Evolutionary conservation across 148 eudicot genomes (phyloP).

Genomic region (Cornus controversa): DNA sequence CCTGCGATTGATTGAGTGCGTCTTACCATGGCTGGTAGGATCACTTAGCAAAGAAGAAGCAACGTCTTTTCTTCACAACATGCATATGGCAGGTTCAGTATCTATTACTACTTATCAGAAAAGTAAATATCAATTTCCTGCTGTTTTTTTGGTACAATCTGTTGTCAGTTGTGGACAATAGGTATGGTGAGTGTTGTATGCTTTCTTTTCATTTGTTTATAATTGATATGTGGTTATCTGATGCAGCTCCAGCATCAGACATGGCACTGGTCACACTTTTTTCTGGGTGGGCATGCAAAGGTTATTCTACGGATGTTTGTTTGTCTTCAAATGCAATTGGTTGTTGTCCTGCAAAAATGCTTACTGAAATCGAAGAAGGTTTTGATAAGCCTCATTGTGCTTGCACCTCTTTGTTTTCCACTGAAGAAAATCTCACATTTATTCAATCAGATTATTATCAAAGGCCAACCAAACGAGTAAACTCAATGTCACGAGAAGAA

Average conservation of each 20-base stretch:
- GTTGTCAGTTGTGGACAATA: neutral
- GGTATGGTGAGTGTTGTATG: neutral
- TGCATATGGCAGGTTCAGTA: conserved; percentile 83
- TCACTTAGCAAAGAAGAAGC: conserved; percentile 77
- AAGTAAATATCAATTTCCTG: neutral
- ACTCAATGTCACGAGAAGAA: conserved; percentile 26
- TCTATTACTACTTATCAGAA: neutral
- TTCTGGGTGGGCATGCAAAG: conserved; percentile 98
- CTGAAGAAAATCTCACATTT: conserved; percentile 22
- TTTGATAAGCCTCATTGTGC: conserved; percentile 27
- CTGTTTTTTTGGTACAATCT: neutral
- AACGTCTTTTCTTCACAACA: conserved; percentile 63
- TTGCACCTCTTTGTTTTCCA: conserved; percentile 35
- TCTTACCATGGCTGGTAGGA: conserved; percentile 92
- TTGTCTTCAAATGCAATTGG: conserved; percentile 64
- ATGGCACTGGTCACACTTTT: conserved; percentile 82
- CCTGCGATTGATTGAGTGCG: conserved; percentile 83
- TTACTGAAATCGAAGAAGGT: conserved; percentile 26
- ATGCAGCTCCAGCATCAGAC: conserved; percentile 87
- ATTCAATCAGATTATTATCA: conserved; percentile 25
- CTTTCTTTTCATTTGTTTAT: conserved; percentile 12
- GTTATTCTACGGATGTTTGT: conserved; percentile 58
- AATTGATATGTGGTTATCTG: conserved; percentile 14
- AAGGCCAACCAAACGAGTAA: conserved; percentile 46
- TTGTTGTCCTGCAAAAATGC: conserved; percentile 58